Conservation (phyloP, 345 rosid species). For the Pugionium dolabratum region DNA sequence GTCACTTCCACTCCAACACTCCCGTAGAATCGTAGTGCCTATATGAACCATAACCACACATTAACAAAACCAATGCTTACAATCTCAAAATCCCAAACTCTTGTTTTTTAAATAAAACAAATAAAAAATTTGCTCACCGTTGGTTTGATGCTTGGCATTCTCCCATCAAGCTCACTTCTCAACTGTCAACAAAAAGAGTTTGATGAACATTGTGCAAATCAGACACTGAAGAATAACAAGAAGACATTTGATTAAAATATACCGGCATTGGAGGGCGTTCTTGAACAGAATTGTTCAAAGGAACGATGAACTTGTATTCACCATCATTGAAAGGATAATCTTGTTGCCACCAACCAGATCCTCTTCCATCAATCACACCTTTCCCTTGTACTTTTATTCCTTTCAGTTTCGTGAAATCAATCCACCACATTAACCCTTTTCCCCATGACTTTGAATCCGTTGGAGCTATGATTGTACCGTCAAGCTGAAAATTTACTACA, state of each 20-base stretch:
- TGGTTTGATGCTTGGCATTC: conserved; percentile 88
- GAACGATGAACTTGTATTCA: conserved; percentile 58
- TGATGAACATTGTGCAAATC: conserved; percentile 3
- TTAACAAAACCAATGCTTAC: conserved; percentile 11
- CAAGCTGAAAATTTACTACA: conserved; percentile 54
- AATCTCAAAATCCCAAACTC: background rate
- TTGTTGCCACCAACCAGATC: conserved; percentile 95
- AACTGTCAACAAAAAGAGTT: conserved; percentile 51
- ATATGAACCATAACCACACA: conserved; percentile 33
- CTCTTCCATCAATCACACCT: conserved; percentile 92
- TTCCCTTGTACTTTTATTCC: conserved; percentile 81
- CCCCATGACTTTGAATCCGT: conserved; percentile 67
- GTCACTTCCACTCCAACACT: conserved; percentile 78
- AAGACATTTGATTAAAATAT: conserved; percentile 32
- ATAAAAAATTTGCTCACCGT: conserved; percentile 47
- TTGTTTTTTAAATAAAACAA: background rate
- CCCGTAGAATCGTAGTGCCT: conserved; percentile 96
- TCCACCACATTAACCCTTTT: conserved; percentile 75
- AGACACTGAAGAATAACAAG: conserved; percentile 1
- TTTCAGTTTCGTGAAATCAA: conserved; percentile 78
- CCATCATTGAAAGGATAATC: conserved; percentile 55
- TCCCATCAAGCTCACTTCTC: conserved; percentile 57
- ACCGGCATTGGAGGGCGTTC: conserved; percentile 67
- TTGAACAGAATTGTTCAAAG: conserved; percentile 56
- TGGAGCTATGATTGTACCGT: conserved; percentile 89